Base-by-base conservation (phyloP, 495 filamentous ascomycete species). In the Terfezia boudieri region DNA sequence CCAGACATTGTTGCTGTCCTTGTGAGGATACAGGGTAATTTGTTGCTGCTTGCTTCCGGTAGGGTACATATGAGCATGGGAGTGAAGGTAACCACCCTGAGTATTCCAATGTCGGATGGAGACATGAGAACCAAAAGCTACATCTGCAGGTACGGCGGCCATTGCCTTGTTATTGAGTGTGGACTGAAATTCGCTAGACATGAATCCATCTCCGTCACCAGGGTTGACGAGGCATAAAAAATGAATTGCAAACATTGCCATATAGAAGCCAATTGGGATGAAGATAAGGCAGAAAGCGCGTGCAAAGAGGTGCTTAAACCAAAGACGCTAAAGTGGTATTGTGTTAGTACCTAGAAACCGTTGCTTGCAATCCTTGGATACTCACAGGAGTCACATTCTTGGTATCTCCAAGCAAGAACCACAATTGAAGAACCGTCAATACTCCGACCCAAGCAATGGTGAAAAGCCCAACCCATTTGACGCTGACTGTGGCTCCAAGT, bases 391-490 rank as follows among this genome's bases (percentile, higher is more conserved):
- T 84, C 35, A 96, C 84, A 50, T 76, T 84, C 66, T 77, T 86
- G 37, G 78, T 71, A 66, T 96, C 92, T 52, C 89, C 90, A 41
- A 95, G 80, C 48, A 98, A 69, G 57, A 93, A 79, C 90, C 90
- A 98, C 35, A 98, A 72, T 70, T 98, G 90, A 16, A 96, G 70
- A 49, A 86, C 66, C 16, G 90, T 98, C 69, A 98, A 76, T 64
- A 74, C 79, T 50, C 90, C 90, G 64, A 98, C 87, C 90, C 90
- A 98, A 20, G 89, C 90, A 67, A 95, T 95, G 49, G 90, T 98
- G 72, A 96, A 96, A 49, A 98, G 73, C 37, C 90, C 90, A 64
- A 98, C 90, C 90, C 90, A 98, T 73, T 98, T 98, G 55, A 95
- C 84, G 69, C 89, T 95, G 55, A 85, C 75, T 0, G 90, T 98